phyloP scores from a whole-genome alignment of 768 basidiomycete genomes.

The Mrakia frigida region DNA sequence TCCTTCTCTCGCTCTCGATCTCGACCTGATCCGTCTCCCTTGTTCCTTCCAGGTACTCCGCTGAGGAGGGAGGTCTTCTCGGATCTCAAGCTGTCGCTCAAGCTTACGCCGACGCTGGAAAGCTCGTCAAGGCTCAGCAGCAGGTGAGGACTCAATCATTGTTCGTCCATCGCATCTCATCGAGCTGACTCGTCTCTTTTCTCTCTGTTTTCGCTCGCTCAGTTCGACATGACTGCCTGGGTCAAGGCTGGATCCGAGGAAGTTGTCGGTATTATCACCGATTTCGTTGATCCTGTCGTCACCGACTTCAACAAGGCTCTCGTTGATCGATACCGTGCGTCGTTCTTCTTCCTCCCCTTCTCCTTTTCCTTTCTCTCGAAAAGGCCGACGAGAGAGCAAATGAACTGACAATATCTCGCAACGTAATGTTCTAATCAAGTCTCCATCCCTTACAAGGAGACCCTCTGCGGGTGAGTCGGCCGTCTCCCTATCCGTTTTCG shows the following conservation, averaged over 20 bases:
- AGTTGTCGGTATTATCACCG: constrained; percentile 70
- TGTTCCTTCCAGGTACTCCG: constrained; percentile 51
- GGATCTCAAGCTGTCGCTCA: constrained; percentile 85
- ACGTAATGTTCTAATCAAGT: too few species aligned
- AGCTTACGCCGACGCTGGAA: constrained; percentile 58
- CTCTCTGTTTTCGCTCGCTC: constrained; percentile 33
- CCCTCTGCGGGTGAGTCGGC: constrained; percentile 68
- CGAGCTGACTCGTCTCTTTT: background rate
- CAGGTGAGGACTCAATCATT: background rate
- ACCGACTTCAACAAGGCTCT: constrained; percentile 65
- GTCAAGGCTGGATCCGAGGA: constrained; percentile 71
- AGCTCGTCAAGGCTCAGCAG: constrained; percentile 22
- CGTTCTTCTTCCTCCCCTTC: too few species aligned
- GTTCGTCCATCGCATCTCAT: background rate
- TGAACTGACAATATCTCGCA: too few species aligned
- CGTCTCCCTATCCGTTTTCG: too few species aligned
- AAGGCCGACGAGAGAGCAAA: too few species aligned
- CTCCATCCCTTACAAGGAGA: constrained; percentile 13
- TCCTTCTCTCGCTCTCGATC: too few species aligned
- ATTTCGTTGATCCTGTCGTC: constrained; percentile 71
- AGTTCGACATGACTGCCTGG: constrained; percentile 95
- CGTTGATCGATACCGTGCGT: constrained; percentile 2
- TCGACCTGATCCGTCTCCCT: too few species aligned
- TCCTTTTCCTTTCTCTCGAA: too few species aligned
- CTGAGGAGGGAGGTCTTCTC: constrained; percentile 69